A percentile compares a stretch with the other conserved stretches of the same genome.
Evolutionary conservation across 768 basidiomycete species (phyloP).

Genomic region (Sporobolomyces phaffii): DNA sequence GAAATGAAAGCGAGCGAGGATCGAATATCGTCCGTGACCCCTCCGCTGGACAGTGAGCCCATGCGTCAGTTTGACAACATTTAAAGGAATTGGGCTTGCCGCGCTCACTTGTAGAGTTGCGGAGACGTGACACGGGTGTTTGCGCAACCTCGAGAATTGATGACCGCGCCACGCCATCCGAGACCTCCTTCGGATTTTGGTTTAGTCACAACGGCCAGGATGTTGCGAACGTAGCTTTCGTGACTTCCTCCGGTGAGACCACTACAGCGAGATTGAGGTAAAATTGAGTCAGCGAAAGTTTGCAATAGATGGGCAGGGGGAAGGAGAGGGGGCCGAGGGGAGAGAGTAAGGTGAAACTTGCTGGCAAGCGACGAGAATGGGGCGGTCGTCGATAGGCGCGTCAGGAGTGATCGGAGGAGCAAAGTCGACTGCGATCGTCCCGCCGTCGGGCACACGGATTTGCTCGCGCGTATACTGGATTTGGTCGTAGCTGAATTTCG

Average conservation of each 20-base stretch:
- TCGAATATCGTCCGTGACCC: constrained; percentile 81
- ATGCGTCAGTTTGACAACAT: too few species aligned
- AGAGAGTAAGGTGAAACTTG: not conserved
- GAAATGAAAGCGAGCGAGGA: constrained; percentile 71
- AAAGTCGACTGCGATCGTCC: constrained; percentile 48
- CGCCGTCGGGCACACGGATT: constrained; percentile 50
- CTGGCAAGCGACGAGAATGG: constrained; percentile 51
- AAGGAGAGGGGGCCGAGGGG: constrained; percentile 50
- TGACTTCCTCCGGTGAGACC: constrained; percentile 48
- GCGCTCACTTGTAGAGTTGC: constrained; percentile 57
- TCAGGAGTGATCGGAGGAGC: constrained; percentile 38
- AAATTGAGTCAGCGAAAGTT: not conserved
- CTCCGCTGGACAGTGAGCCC: constrained; percentile 67
- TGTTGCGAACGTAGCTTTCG: constrained; percentile 79
- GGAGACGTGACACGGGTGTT: constrained; percentile 74
- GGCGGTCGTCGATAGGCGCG: constrained; percentile 48
- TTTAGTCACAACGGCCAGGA: constrained; percentile 66
- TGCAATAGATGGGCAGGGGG: too few species aligned
- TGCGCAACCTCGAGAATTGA: constrained; percentile 93
- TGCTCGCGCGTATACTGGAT: constrained; percentile 44
- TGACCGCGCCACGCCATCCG: constrained; percentile 80
- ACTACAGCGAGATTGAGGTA: constrained; percentile 47
- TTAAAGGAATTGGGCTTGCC: too few species aligned
- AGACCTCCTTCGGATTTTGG: constrained; percentile 73
- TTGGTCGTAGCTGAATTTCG: constrained; percentile 25